Percentiles rank a stretch among this genome's conserved stretches.
phyloP scores from a whole-genome alignment of 176 grass and related monocot species.

The Musa acuminata region DNA sequence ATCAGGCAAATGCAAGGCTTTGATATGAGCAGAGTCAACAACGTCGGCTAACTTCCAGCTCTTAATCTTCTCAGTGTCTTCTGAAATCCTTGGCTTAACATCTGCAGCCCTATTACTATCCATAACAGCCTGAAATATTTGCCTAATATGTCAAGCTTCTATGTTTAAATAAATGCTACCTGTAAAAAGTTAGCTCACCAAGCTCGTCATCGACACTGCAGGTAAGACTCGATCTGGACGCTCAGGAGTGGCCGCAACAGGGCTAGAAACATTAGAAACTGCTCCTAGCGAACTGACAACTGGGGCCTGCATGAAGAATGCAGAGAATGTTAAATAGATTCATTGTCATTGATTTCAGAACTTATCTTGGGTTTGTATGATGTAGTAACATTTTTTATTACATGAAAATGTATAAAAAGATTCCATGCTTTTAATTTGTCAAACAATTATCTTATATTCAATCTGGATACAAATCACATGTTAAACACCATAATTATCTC shows the following conservation, averaged over 20 bases:
- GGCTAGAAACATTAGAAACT: slow-evolving; percentile 84
- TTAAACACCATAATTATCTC: not conserved
- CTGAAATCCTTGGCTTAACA: slow-evolving; percentile 84
- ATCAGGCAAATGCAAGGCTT: slow-evolving; percentile 64
- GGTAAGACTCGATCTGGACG: slow-evolving; percentile 71
- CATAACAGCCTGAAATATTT: slow-evolving; percentile 62
- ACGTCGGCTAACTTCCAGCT: slow-evolving; percentile 86
- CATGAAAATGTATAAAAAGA: not conserved
- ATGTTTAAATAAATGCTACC: not conserved
- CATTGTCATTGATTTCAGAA: too few species aligned
- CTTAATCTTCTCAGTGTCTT: slow-evolving; percentile 84
- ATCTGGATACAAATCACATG: not conserved
- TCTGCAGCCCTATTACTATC: slow-evolving; percentile 67
- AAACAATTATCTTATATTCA: not conserved
- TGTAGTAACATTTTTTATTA: not conserved
- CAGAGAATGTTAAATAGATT: slow-evolving; percentile 15
- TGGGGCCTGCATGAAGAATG: slow-evolving; percentile 45
- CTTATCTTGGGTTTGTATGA: too few species aligned
- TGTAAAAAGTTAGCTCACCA: slow-evolving; percentile 42
- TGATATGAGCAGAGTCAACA: slow-evolving; percentile 62
- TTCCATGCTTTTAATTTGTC: not conserved
- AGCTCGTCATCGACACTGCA: slow-evolving; percentile 69
- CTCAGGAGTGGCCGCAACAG: slow-evolving; percentile 68
- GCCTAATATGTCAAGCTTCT: slow-evolving; percentile 14
- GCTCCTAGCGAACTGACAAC: slow-evolving; percentile 58